These are phyloP conservation scores for Phytophthora palmivora DNA, from an alignment of 352 stramenopile species.

Conservation along the genomic window DNA sequence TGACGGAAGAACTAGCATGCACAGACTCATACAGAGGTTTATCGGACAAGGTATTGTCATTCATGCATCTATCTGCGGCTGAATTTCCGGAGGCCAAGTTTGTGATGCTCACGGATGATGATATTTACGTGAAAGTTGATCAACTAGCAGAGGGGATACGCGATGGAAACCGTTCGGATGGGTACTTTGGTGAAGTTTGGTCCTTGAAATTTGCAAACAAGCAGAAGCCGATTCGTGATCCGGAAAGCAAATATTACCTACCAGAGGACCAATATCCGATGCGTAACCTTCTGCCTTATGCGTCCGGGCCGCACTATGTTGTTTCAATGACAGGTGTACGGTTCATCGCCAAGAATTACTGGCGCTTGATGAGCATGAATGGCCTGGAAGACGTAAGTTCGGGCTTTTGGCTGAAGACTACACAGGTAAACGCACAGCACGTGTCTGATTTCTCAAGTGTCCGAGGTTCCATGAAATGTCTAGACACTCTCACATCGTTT, in stretches of 20 bases:
- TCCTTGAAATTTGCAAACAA: slow-evolving; percentile 17
- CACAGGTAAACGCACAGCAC: slow-evolving; percentile 48
- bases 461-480: slow-evolving; percentile 29
- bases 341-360: slow-evolving; percentile 53
- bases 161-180: not conserved
- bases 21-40: slow-evolving; percentile 58
- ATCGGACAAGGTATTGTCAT: slow-evolving; percentile 64
- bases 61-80: slow-evolving; percentile 48
- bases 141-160: slow-evolving; percentile 19
- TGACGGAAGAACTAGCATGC: slow-evolving; percentile 59
- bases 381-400: slow-evolving; percentile 71
- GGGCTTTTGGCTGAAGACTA: slow-evolving; percentile 55
- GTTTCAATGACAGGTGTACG: slow-evolving; percentile 52
- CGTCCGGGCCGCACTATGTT: slow-evolving; percentile 56
- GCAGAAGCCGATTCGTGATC: slow-evolving; percentile 39
- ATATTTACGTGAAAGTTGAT: slow-evolving; percentile 59
- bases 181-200: slow-evolving; percentile 38
- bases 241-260: slow-evolving; percentile 39
- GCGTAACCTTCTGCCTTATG: slow-evolving; percentile 44
- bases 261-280: slow-evolving; percentile 43
- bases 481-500: slow-evolving; percentile 44
- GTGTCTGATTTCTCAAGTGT: slow-evolving; percentile 19
- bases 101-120: slow-evolving; percentile 65
- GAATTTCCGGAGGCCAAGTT: slow-evolving; percentile 39
- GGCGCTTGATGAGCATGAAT: slow-evolving; percentile 42